phyloP scores from a whole-genome alignment of 441 rosid species.

The Melastoma candidum region DNA sequence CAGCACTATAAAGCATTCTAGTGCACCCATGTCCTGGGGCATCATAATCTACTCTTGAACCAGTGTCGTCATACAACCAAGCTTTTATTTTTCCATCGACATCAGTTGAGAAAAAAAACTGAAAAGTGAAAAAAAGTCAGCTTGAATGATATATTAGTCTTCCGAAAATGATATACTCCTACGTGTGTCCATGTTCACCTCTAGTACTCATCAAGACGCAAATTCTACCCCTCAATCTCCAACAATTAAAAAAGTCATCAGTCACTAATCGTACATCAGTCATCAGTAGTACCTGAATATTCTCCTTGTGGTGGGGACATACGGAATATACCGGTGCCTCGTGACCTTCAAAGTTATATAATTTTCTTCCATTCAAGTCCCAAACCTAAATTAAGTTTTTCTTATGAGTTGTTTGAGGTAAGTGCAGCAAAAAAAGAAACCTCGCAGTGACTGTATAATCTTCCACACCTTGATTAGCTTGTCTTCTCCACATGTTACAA shows the following conservation, averaged over 20 bases:
- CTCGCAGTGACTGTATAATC: neutral
- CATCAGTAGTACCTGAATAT: constrained; percentile 39
- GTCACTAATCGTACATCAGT: no score
- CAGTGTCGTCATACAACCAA: constrained; percentile 74
- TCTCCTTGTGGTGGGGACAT: constrained; percentile 77
- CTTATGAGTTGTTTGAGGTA: constrained; percentile 3
- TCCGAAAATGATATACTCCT: no score
- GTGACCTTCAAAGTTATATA: constrained; percentile 69
- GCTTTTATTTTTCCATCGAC: constrained; percentile 89
- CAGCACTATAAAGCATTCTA: constrained; percentile 73
- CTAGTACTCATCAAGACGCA: no score
- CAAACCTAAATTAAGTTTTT: constrained; percentile 44
- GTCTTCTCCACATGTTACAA: constrained; percentile 78
- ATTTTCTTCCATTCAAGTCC: constrained; percentile 54
- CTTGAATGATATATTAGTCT: no score
- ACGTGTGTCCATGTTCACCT: no score
- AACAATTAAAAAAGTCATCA: no score
- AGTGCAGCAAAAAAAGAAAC: neutral
- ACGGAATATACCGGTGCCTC: constrained; percentile 88
- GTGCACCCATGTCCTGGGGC: constrained; percentile 88
- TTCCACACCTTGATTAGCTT: constrained; percentile 56
- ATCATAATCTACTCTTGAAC: constrained; percentile 83
- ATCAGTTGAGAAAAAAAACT: constrained; percentile 89
- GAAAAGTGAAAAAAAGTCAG: constrained; percentile 17
- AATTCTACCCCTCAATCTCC: neutral